These are phyloP conservation scores for Rhododendron ovatum DNA, from an alignment of 148 eudicot species.

Conservation along the genomic window DNA sequence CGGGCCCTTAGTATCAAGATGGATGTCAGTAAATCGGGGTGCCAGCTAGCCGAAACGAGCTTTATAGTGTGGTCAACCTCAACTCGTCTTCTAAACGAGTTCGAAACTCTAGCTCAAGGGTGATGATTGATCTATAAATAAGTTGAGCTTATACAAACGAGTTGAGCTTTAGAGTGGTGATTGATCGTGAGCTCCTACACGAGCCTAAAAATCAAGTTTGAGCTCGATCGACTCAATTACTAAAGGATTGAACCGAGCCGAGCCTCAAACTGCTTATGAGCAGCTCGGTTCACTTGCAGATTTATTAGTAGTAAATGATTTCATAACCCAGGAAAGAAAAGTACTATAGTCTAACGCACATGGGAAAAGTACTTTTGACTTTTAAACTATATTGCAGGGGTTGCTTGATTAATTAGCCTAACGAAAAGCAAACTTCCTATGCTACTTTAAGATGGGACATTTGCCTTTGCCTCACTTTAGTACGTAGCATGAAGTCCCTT, in stretches of 20 bases:
- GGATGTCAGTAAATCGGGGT: neutral
- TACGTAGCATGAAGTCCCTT: neutral
- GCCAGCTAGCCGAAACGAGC: neutral
- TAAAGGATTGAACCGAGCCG: too few relatives aligned
- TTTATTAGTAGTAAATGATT: neutral
- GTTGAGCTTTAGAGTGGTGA: too few relatives aligned
- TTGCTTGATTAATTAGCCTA: neutral
- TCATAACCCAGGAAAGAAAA: neutral
- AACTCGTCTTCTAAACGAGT: neutral
- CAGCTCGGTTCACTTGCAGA: neutral
- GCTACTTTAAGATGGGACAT: neutral
- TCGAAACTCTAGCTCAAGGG: neutral
- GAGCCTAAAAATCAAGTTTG: too few relatives aligned
- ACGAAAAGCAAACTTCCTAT: neutral
- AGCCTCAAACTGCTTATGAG: neutral
- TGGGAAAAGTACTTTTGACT: neutral
- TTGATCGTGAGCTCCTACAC: too few relatives aligned
- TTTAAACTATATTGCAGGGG: neutral
- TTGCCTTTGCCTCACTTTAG: neutral
- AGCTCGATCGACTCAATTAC: too few relatives aligned
- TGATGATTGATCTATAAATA: too few relatives aligned
- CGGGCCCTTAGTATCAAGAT: neutral
- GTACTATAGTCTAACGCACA: neutral
- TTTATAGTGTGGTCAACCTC: too few relatives aligned
- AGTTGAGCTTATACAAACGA: too few relatives aligned